Evolutionary conservation across 2,329 filamentous ascomycete species (phyloP), one percentile per base, ranked within the genome.

Genomic region (Xylaria arbuscula): DNA sequence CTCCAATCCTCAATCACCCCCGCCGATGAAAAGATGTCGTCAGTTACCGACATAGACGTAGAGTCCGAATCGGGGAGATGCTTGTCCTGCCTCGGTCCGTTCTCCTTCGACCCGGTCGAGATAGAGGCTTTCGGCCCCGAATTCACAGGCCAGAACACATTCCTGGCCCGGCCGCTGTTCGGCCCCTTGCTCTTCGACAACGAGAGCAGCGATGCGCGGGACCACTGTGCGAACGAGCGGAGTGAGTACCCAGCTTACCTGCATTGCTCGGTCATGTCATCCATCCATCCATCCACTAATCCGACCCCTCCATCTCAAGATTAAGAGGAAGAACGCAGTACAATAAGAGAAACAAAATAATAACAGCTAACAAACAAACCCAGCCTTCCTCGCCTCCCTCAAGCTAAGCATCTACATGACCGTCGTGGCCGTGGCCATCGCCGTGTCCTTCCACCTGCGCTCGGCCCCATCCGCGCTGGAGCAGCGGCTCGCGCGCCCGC

Each of bases 371-470:
- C 15, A n/a, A 34, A 19, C 17, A 34, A 17, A 17, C 50, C 24
- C 71, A 89, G 86, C 88, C 0, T 98, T 98, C 77, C 90, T 98
- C 34, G 96, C 95, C 1, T 98, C 96, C 87, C 88, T 98, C 22
- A 90, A 94, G 3, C 87, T 98, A 1, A 90, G 92, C 38, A 88
- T 97, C 74, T 97, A 97, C 82, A 94, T 98, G 87, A 90, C 93
- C 72, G 85, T 99, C 60, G 93, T 98, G 9, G 89, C 93, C 34
- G 88, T 97, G 38, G 95, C 96, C 59, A 97, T 99, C 73, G 90
- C 97, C 10, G 86, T 98, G 59, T 97, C 93, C 15, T 99, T 99
- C 79, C 95, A 99, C 77, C 86, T 99, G 58, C 94, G 94, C 76
- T 84, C 84, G 19, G 81, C 90, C 74, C 93, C 96, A 0, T 88